Base-by-base conservation (phyloP, 2,329 filamentous ascomycete genomes). In the Eutypella sp. region DNA sequence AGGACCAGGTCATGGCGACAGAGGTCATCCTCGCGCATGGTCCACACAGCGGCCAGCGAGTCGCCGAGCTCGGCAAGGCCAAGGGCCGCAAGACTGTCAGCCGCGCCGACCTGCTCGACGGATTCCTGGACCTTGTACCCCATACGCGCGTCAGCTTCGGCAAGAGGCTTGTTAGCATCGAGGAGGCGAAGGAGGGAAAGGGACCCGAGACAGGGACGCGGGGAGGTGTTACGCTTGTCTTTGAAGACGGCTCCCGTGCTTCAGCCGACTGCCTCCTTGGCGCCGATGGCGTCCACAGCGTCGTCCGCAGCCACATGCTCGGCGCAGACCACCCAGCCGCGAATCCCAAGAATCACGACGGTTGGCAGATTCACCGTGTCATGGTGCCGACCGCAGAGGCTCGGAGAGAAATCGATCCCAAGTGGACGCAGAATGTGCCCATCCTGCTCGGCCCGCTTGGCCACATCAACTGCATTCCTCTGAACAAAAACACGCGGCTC, bases 251-350 rank as follows among this genome's bases (percentile, higher is more conserved):
- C 19, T 59, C 61, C 31, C 22, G 44, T 5, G 51, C 46, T 16
- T 31, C 45, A 7, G 61, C 48, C 6, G 63, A 67, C 46, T 62
- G 60, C 24, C 52, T 68, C n/a, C 49, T 67, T 6, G 62, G 61
- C 2, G 63, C 63, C 8, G 66, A 68, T 41, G 65, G 66, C 11
- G 58, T 68, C 15, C 65, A 65, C 47, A 63, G 60, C 46, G 20
- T 52, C 3, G 59, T 60, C 10, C 56, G 66, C 8, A 39, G 44
- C 10, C 56, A 62, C 44, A 41, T 67, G 5, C 57, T 68, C 1
- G 63, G 63, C 2, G 40, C 47, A 3, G 43, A 54, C 9, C 60
- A 66, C 38, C 58, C 61, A 3, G 61, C 63, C 13, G 53, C 58
- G 3, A 16, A 40, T 7, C 60, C 62, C 4, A 59, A 63, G 44